A percentile compares a stretch with the other conserved stretches of the same genome.
Evolutionary conservation across 2,329 filamentous ascomycete species (phyloP).

Genomic region (Dothideomycetidae sp.): DNA sequence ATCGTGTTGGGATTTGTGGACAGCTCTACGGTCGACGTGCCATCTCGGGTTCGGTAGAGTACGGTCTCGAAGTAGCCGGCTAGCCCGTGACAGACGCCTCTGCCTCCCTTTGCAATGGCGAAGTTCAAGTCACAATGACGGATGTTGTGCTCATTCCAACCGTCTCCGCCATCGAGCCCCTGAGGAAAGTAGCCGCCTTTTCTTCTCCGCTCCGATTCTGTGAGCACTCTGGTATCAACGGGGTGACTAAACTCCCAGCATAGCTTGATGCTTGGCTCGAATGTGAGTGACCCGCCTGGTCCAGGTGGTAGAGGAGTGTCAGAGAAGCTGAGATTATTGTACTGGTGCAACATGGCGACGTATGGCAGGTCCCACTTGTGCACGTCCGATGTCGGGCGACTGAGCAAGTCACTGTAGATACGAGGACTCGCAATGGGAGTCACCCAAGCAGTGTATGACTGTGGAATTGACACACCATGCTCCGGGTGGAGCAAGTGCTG

Average conservation of each 20-base stretch:
- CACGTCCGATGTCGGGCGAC: constrained; percentile 44
- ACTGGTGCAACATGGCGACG: constrained; percentile 81
- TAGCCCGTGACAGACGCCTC: constrained; percentile 78
- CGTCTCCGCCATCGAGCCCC: constrained; percentile 59
- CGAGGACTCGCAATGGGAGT: constrained; percentile 84
- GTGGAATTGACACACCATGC: constrained; percentile 84
- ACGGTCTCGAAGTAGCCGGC: constrained; percentile 94
- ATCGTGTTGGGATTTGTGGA: constrained; percentile 89
- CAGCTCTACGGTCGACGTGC: constrained; percentile 55
- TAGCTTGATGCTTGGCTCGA: constrained; percentile 46
- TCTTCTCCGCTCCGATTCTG: constrained; percentile 40
- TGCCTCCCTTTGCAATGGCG: constrained; percentile 48
- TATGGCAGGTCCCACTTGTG: constrained; percentile 81
- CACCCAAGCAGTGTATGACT: constrained; percentile 83
- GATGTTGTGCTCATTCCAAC: constrained; percentile 82
- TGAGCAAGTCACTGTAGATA: constrained; percentile 65
- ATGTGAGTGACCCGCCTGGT: constrained; percentile 1
- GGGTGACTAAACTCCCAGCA: constrained; percentile 74
- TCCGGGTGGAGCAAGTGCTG: constrained; percentile 70
- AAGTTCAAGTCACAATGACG: constrained; percentile 69
- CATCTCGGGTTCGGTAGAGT: constrained; percentile 49
- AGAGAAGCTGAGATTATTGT: constrained; percentile 66
- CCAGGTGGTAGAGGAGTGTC: constrained; percentile 19
- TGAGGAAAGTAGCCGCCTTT: constrained; percentile 50
- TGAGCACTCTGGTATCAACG: constrained; percentile 44